These are phyloP conservation scores for Ceriops zippeliana DNA, from an alignment of 345 rosid genomes.

Conservation along the genomic window DNA sequence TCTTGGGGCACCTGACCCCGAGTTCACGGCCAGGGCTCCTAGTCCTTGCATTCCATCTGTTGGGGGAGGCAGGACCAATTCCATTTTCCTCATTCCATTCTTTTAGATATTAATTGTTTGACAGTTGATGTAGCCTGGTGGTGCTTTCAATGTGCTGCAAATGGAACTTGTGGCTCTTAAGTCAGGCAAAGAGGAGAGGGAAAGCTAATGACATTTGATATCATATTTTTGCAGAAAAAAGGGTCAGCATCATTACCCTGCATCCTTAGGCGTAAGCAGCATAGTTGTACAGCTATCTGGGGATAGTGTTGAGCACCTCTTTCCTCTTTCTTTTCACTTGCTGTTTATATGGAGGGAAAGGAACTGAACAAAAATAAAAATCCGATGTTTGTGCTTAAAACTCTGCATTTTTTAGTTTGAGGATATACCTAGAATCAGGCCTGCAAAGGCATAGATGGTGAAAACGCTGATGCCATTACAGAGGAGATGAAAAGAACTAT, in stretches of 20 bases:
- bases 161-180: not conserved
- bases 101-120: not conserved
- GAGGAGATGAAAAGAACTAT: constrained; percentile 24
- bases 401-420: constrained; percentile 45
- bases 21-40: constrained; percentile 50
- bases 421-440: constrained; percentile 45
- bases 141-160: not conserved
- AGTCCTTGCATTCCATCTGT: constrained; percentile 54
- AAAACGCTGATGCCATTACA: constrained; percentile 27
- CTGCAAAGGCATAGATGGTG: constrained; percentile 35
- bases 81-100: constrained; percentile 7
- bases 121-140: not conserved
- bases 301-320: constrained; percentile 40
- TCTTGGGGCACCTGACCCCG: constrained; percentile 68
- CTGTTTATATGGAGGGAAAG: constrained; percentile 32
- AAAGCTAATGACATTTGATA: not conserved
- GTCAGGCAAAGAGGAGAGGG: not conserved
- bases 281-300: constrained; percentile 64
- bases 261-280: constrained; percentile 34
- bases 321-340: constrained; percentile 18
- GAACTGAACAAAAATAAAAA: constrained; percentile 39
- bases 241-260: constrained; percentile 54
- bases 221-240: constrained; percentile 44
- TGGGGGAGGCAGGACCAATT: constrained; percentile 48
- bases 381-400: constrained; percentile 34